Evolutionary conservation across 2,329 filamentous ascomycete species (phyloP), one percentile per base, ranked within the genome.

Genomic region (Emmonsiellopsis sp.): DNA sequence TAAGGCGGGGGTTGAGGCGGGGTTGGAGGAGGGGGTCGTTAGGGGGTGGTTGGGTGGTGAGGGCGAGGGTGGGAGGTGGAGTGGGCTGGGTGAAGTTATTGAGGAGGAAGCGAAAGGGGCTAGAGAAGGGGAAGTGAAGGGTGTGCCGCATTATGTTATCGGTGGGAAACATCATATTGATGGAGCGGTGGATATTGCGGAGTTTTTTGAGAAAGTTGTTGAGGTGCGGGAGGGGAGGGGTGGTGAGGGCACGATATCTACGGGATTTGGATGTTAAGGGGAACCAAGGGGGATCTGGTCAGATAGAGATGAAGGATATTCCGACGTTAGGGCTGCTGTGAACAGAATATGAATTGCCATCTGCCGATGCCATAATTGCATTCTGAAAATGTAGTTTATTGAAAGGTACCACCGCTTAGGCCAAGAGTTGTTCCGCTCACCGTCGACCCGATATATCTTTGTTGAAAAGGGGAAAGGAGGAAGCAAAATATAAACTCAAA

Each of bases 111-210:
- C 46, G 17, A 53, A 17, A n/a, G n/a, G 14, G 48, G 46, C 42
- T 1, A 52, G 58, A 21, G 51, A 49, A 4, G 34, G 33, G 2
- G 59, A 58, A 2, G 14, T 58, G 8, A 13, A 52, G 14, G 59
- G 59, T 1, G 61, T 62, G 13, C 60, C 60, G 13, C 53, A 57
- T 55, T 62, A 56, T 48, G 43, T 54, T 13, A 56, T 63, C 42
- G 60, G 57, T 42, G 60, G 56, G 2, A 55, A 54, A 39, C 27
- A 54, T 17, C 52, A 56, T 27, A 27, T 55, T 7, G 54, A 57
- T n/a, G 58, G 61, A 2, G 58, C 57, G 1, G 55, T 49, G 48
- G 61, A 61, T 17, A 27, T 58, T 40, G 32, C 36, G 4, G 60
- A 61, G 39, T 56, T 61, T 44, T 55, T 63, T 34, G 47, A 58